Conservation (phyloP, 768 basidiomycete genomes). For the Lyophyllum semitale region DNA sequence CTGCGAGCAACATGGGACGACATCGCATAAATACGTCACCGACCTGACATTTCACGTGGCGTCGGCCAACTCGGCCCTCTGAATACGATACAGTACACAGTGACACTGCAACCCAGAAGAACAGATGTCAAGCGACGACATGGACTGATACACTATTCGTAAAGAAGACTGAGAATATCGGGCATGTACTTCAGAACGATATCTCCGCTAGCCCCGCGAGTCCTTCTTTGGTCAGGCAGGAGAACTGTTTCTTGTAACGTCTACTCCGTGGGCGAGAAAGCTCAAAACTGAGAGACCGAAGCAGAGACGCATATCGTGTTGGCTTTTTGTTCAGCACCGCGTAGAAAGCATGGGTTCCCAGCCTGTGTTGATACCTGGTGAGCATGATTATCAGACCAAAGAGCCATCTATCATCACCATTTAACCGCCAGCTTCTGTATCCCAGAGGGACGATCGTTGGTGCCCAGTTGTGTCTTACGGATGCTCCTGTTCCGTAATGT, state of each 20-base stretch:
- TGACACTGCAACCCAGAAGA: no score
- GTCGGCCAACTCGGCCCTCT: constrained; percentile 4
- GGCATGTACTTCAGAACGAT: constrained; percentile 8
- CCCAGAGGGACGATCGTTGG: constrained; percentile 36
- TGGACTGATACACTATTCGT: no score
- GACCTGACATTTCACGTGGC: constrained; percentile 9
- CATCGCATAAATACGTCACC: not conserved
- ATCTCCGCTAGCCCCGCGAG: constrained; percentile 28
- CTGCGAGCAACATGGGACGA: constrained; percentile 17
- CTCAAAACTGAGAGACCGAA: constrained; percentile 52
- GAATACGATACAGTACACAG: no score
- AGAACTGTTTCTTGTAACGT: constrained; percentile 46
- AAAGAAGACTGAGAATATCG: not conserved
- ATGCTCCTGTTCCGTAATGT: constrained; percentile 49
- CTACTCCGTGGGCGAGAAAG: constrained; percentile 48
- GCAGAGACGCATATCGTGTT: constrained; percentile 45
- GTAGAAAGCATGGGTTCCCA: constrained; percentile 80
- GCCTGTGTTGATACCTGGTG: constrained; percentile 46
- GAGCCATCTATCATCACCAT: constrained; percentile 49
- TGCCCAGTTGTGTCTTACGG: constrained; percentile 38
- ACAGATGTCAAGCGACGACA: not conserved
- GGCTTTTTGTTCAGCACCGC: constrained; percentile 58
- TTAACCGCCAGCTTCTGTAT: constrained; percentile 52
- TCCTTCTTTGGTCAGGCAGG: constrained; percentile 48
- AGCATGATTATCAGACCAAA: not conserved